These are phyloP conservation scores for Trichoderma lentiforme DNA, from an alignment of 2,329 filamentous ascomycete species.

Conservation along the genomic window DNA sequence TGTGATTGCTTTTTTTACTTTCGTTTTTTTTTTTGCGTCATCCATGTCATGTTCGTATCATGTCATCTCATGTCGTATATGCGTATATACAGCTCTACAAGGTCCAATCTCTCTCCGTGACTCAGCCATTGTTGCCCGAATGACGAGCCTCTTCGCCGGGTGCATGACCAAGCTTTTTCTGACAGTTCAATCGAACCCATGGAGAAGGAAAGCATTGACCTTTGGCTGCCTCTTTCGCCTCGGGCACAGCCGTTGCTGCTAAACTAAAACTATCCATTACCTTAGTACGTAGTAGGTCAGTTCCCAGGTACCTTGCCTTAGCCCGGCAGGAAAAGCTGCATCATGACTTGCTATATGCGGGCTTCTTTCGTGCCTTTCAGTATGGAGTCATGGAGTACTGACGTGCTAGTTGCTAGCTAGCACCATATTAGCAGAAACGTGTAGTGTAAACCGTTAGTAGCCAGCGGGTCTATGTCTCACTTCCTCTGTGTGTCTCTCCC, in stretches of 20 bases:
- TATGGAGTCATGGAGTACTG: not conserved
- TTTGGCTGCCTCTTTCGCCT: slow-evolving; percentile 5
- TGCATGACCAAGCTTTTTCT: not conserved
- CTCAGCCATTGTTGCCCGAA: not conserved
- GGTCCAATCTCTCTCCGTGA: not conserved
- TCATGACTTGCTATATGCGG: not conserved
- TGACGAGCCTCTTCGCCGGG: not conserved
- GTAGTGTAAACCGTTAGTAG: not conserved
- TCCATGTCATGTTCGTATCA: not conserved
- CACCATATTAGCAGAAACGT: not conserved
- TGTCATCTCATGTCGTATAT: not conserved
- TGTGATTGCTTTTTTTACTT: not conserved
- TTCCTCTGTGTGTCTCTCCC: not conserved
- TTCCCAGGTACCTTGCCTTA: not conserved
- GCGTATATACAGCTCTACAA: not conserved
- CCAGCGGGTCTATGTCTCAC: not conserved
- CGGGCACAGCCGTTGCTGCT: not conserved
- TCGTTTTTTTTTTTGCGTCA: not conserved
- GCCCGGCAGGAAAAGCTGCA: not conserved
- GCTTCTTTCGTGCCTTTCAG: not conserved
- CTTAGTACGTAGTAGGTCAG: not conserved
- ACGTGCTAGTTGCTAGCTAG: not conserved
- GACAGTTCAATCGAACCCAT: not conserved
- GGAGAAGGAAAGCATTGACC: not conserved
- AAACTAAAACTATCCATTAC: not conserved